Evolutionary conservation across 2,329 filamentous ascomycete species (phyloP).

Genomic region (Colletotrichum sp.): DNA sequence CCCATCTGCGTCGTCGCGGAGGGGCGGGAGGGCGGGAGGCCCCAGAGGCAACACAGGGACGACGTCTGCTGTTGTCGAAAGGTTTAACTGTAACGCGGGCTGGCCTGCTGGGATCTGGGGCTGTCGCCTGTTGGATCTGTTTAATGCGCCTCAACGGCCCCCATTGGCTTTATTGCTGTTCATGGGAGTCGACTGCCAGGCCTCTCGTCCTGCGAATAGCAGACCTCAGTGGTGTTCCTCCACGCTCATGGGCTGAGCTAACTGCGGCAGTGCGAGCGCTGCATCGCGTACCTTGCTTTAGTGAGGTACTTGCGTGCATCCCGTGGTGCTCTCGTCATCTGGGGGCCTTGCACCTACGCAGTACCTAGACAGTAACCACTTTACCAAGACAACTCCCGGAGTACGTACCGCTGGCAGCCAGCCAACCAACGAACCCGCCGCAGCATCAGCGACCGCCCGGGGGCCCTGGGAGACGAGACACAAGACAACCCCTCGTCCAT

Average conservation of each 20-base stretch:
- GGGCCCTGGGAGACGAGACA: constrained; percentile 1
- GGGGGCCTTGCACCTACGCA: neutral
- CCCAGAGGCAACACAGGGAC: neutral
- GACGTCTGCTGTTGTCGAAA: neutral
- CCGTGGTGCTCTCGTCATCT: neutral
- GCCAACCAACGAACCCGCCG: neutral
- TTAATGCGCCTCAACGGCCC: neutral
- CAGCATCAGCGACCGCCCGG: neutral
- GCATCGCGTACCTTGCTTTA: constrained; percentile 19
- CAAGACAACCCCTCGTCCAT: neutral
- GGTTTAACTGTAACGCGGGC: neutral
- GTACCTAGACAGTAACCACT: neutral
- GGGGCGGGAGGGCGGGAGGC: constrained; percentile 2
- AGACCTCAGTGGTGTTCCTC: neutral
- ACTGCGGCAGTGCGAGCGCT: constrained; percentile 2
- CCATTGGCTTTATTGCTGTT: neutral
- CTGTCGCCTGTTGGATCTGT: neutral
- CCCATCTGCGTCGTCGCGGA: neutral
- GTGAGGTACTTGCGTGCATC: neutral
- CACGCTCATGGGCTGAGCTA: neutral
- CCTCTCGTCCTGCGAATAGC: neutral
- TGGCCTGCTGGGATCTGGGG: neutral
- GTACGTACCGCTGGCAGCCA: neutral
- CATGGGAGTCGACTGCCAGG: neutral
- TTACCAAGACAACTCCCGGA: neutral